These are phyloP conservation scores for Nigrospora oryzae DNA, from an alignment of 2,329 filamentous ascomycete genomes.

Conservation along the genomic window DNA sequence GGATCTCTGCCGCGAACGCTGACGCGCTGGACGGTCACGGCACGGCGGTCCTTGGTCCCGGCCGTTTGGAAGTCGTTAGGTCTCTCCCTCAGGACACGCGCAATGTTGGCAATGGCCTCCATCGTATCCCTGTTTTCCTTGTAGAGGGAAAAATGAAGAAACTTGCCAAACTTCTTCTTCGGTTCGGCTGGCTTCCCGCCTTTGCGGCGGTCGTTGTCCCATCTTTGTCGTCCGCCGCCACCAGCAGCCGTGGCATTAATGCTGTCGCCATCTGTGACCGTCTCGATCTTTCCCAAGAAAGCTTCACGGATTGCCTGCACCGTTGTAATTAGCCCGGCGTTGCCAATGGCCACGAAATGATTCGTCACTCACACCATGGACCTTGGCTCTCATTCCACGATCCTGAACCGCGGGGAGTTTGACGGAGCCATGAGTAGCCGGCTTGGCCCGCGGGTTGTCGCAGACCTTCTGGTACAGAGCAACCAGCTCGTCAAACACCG, in stretches of 20 bases:
- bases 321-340: slow-evolving; percentile 6
- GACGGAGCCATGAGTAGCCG: slow-evolving; percentile 11
- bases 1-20: slow-evolving; percentile 48
- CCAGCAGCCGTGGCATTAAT: slow-evolving; percentile 47
- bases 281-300: slow-evolving; percentile 72
- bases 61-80: slow-evolving; percentile 66
- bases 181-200: slow-evolving; percentile 13
- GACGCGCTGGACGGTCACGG: slow-evolving; percentile 76
- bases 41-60: slow-evolving; percentile 85
- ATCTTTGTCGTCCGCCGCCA: slow-evolving; percentile 13
- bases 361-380: slow-evolving; percentile 36
- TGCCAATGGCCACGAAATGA: background rate
- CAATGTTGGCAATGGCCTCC: slow-evolving; percentile 74
- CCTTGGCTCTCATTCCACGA: slow-evolving; percentile 16
- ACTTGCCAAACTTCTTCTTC: slow-evolving; percentile 50
- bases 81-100: slow-evolving; percentile 65
- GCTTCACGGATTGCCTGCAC: slow-evolving; percentile 60
- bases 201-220: slow-evolving; percentile 16
- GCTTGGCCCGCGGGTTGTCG: slow-evolving; percentile 8
- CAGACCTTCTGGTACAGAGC: slow-evolving; percentile 13
- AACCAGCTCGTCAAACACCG: slow-evolving; percentile 13
- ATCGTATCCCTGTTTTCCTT: slow-evolving; percentile 98
- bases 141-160: slow-evolving; percentile 84
- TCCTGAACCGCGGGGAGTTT: slow-evolving; percentile 17
- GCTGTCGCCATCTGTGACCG: slow-evolving; percentile 45